Percentiles rank a stretch among this genome's conserved stretches.
phyloP scores from a whole-genome alignment of 2,329 filamentous ascomycete genomes.

The Claviceps fusiformis region DNA sequence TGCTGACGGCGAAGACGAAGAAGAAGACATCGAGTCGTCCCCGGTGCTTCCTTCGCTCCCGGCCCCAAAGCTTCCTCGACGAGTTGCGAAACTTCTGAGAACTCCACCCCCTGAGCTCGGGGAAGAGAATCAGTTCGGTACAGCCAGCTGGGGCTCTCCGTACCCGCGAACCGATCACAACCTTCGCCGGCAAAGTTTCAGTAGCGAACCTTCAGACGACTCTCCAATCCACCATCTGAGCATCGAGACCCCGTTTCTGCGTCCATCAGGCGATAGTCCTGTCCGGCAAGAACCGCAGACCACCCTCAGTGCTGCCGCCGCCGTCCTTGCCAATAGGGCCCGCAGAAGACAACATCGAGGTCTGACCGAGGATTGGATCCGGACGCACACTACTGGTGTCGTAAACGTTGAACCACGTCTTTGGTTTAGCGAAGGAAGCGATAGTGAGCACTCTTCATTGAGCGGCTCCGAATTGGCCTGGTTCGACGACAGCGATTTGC shows the following conservation, averaged over 20 bases:
- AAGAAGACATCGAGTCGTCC: constrained; percentile 40
- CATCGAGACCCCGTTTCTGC: constrained; percentile 48
- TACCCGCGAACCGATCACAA: constrained; percentile 55
- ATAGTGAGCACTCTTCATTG: constrained; percentile 64
- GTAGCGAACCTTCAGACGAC: constrained; percentile 46
- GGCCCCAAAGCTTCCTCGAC: constrained; percentile 42
- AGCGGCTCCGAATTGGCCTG: constrained; percentile 48
- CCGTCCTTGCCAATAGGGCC: constrained; percentile 50
- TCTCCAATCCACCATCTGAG: constrained; percentile 47
- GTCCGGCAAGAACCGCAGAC: constrained; percentile 15
- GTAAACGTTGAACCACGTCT: constrained; percentile 57
- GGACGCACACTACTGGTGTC: constrained; percentile 64
- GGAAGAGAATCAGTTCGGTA: constrained; percentile 38
- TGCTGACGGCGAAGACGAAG: constrained; percentile 39
- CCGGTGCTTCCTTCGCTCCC: constrained; percentile 45
- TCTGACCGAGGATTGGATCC: constrained; percentile 75
- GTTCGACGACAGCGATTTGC: constrained; percentile 33
- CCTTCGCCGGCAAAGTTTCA: constrained; percentile 37
- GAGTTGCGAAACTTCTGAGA: constrained; percentile 39
- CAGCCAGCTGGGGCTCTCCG: constrained; percentile 84
- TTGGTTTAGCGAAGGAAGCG: constrained; percentile 66
- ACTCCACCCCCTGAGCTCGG: constrained; percentile 29
- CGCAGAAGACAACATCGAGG: constrained; percentile 45
- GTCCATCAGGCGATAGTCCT: constrained; percentile 33
- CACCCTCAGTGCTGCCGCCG: constrained; percentile 39